phyloP scores from a whole-genome alignment of 1,139 yeast genomes.

The Chernovozyma aurita region DNA sequence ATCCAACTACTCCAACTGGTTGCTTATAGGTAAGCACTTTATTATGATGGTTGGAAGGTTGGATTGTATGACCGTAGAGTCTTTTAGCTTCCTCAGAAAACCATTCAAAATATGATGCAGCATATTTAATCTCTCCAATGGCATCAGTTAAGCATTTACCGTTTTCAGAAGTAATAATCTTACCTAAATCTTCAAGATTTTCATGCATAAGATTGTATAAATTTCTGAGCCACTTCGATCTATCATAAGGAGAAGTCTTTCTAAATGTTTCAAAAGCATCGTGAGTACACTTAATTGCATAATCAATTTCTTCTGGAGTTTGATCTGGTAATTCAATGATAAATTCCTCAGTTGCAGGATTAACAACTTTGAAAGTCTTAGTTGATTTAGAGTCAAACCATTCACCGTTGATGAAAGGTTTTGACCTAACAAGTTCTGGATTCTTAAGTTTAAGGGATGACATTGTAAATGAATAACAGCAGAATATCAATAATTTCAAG shows the following conservation, averaged over 20 bases:
- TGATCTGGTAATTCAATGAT: constrained; percentile 58
- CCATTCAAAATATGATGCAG: constrained; percentile 45
- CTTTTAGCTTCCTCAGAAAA: constrained; percentile 42
- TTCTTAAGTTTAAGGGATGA: constrained; percentile 37
- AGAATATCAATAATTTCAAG: too few species aligned
- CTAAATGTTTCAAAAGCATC: constrained; percentile 57
- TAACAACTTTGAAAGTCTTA: constrained; percentile 59
- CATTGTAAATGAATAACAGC: constrained; percentile 11
- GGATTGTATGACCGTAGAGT: constrained; percentile 38
- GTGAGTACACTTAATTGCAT: constrained; percentile 59
- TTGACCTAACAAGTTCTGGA: constrained; percentile 51
- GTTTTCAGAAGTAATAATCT: constrained; percentile 40
- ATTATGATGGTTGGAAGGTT: constrained; percentile 35
- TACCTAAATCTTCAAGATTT: constrained; percentile 40
- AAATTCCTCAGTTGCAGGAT: constrained; percentile 67
- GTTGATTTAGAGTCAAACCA: constrained; percentile 54
- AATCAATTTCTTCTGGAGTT: constrained; percentile 49
- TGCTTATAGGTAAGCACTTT: constrained; percentile 39
- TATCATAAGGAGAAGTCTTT: constrained; percentile 58
- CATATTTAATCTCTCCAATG: constrained; percentile 38
- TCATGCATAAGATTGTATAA: constrained; percentile 43
- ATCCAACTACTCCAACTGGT: constrained; percentile 47
- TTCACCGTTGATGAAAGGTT: constrained; percentile 65
- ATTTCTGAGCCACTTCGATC: constrained; percentile 61
- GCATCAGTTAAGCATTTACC: constrained; percentile 41